These are phyloP conservation scores for Psidium guajava DNA, from an alignment of 345 rosid genomes.

Conservation along the genomic window DNA sequence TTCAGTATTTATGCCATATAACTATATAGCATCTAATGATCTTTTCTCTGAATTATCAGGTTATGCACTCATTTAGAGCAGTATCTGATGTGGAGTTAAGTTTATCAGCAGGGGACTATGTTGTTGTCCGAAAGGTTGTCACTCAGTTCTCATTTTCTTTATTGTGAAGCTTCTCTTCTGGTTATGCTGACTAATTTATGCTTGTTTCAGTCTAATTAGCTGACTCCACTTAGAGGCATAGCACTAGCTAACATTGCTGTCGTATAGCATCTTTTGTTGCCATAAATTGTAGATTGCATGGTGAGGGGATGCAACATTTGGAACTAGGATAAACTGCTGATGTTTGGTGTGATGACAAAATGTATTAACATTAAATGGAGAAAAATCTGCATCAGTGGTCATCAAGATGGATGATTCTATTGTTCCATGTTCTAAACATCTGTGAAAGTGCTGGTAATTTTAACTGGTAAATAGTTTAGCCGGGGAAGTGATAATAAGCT, in stretches of 20 bases:
- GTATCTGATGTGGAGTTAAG: conserved; percentile 76
- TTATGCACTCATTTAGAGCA: conserved; percentile 62
- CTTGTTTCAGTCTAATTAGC: neutral
- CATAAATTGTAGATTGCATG: neutral
- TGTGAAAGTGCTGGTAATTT: neutral
- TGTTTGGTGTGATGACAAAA: neutral
- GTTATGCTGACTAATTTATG: neutral
- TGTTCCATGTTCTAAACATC: neutral
- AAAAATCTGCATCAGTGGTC: neutral
- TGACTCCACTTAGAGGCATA: neutral
- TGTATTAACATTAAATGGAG: neutral
- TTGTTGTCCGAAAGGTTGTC: conserved; percentile 89
- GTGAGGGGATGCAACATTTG: neutral
- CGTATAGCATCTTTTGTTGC: neutral
- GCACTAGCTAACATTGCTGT: neutral
- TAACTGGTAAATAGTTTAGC: neutral
- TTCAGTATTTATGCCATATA: neutral
- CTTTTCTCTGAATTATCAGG: conserved; percentile 34
- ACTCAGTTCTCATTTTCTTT: neutral
- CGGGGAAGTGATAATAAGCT: neutral
- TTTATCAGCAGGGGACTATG: conserved; percentile 73
- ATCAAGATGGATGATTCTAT: neutral
- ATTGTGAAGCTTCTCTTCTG: neutral
- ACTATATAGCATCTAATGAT: neutral
- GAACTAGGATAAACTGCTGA: neutral